Conservation (phyloP, 2,329 filamentous ascomycete species). For the Fusarium incarnatum region DNA sequence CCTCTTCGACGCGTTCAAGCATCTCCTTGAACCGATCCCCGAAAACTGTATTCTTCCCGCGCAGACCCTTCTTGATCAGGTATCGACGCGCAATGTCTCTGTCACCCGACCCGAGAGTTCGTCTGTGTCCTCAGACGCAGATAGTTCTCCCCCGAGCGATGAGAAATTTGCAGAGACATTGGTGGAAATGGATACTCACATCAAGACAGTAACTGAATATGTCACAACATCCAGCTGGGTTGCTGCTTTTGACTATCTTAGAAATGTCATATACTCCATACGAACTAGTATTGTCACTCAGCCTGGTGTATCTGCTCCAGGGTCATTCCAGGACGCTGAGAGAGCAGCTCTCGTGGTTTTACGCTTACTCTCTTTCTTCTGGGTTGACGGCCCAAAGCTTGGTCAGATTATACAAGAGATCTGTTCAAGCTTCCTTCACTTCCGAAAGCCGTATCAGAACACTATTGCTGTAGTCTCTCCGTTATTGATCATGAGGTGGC, state of each 20-base stretch:
- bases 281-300: slow-evolving; percentile 58
- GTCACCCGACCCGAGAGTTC: slow-evolving; percentile 48
- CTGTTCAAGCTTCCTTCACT: slow-evolving; percentile 74
- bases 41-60: slow-evolving; percentile 68
- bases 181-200: slow-evolving; percentile 64
- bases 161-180: slow-evolving; percentile 52
- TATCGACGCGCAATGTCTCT: slow-evolving; percentile 52
- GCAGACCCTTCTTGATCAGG: slow-evolving; percentile 67
- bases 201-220: slow-evolving; percentile 71
- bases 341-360: slow-evolving; percentile 64
- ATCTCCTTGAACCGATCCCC: slow-evolving; percentile 68
- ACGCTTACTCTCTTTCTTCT: slow-evolving; percentile 71
- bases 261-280: slow-evolving; percentile 63
- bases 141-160: slow-evolving; percentile 34
- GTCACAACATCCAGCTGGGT: slow-evolving; percentile 74
- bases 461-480: slow-evolving; percentile 72
- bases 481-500: slow-evolving; percentile 72
- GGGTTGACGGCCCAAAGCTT: slow-evolving; percentile 72
- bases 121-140: slow-evolving; percentile 30
- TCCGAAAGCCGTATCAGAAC: slow-evolving; percentile 72
- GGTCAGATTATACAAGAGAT: slow-evolving; percentile 73
- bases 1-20: slow-evolving; percentile 66
- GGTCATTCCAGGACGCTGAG: slow-evolving; percentile 62
- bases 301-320: slow-evolving; percentile 50
- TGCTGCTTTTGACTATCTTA: slow-evolving; percentile 68